phyloP scores from a whole-genome alignment of 331 rosid species.

The Rhamnella rubrinervis region DNA sequence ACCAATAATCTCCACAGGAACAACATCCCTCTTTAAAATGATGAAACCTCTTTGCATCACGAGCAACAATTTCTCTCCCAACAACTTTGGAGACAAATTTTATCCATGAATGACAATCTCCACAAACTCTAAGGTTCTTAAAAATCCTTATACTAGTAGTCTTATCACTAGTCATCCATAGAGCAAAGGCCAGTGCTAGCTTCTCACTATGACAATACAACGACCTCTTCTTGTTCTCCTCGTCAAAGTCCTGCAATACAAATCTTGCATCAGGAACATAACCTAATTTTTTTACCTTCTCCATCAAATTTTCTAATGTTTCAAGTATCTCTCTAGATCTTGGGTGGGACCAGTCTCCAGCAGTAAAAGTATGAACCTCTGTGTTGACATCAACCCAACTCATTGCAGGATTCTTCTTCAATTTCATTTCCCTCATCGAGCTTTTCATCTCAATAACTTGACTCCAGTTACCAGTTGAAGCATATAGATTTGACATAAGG shows the following conservation, averaged over 20 bases:
- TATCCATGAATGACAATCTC: constrained; percentile 65
- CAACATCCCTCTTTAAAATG: constrained; percentile 58
- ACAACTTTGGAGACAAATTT: constrained; percentile 49
- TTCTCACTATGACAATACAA: constrained; percentile 66
- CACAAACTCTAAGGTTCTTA: constrained; percentile 76
- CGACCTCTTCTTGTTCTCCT: constrained; percentile 47
- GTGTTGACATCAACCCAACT: constrained; percentile 64
- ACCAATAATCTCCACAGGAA: constrained; percentile 72
- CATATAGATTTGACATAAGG: constrained; percentile 65
- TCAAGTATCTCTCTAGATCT: constrained; percentile 39
- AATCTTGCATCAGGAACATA: constrained; percentile 62
- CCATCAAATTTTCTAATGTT: constrained; percentile 40
- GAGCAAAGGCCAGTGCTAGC: constrained; percentile 60
- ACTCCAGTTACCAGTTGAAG: constrained; percentile 66
- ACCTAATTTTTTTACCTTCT: constrained; percentile 46
- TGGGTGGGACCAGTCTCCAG: constrained; percentile 67
- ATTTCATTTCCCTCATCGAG: constrained; percentile 43
- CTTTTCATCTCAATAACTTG: constrained; percentile 63
- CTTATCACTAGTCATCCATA: constrained; percentile 53
- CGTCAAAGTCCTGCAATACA: constrained; percentile 60
- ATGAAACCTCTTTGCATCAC: constrained; percentile 65
- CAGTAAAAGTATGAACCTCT: constrained; percentile 70
- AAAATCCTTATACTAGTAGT: constrained; percentile 48
- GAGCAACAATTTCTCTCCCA: constrained; percentile 58
- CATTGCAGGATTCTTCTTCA: constrained; percentile 61